These are phyloP conservation scores for Wickerhamomyces rabaulensis DNA, from an alignment of 805 yeast species.

Conservation along the genomic window DNA sequence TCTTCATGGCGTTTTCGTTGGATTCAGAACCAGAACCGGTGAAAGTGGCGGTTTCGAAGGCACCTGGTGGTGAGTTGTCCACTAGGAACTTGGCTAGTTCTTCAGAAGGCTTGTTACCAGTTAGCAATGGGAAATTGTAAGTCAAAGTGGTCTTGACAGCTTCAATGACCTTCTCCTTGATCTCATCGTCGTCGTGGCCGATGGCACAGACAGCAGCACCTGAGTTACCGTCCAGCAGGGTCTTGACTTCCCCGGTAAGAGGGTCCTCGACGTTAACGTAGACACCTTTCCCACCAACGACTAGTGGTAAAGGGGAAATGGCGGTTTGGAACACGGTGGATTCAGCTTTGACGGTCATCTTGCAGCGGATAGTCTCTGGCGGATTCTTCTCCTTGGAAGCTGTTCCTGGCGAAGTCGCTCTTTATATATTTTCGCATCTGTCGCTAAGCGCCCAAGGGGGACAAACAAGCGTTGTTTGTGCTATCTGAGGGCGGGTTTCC, in stretches of 20 bases:
- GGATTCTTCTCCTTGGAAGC: neutral
- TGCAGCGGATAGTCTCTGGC: neutral
- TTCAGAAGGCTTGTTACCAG: constrained; percentile 34
- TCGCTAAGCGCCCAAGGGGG: constrained; percentile 1
- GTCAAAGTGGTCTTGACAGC: constrained; percentile 30
- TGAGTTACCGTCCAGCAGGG: constrained; percentile 38
- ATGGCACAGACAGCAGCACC: constrained; percentile 50
- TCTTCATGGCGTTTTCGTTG: constrained; percentile 59
- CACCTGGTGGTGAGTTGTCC: constrained; percentile 38
- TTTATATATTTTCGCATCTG: neutral
- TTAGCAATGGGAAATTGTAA: constrained; percentile 31
- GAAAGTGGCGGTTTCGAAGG: constrained; percentile 38
- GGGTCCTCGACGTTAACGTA: constrained; percentile 33
- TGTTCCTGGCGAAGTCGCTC: too few relatives aligned
- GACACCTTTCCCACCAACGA: constrained; percentile 34
- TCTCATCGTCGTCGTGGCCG: constrained; percentile 40
- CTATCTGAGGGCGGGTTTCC: neutral
- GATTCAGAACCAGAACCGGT: constrained; percentile 64
- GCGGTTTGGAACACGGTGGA: constrained; percentile 28
- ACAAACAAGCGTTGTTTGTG: neutral
- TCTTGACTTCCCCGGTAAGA: constrained; percentile 27
- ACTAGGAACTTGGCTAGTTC: constrained; percentile 37
- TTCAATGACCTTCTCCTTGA: constrained; percentile 32
- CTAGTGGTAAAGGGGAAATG: constrained; percentile 27
- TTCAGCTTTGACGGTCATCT: constrained; percentile 8